phyloP scores from a whole-genome alignment of 805 yeast species.

The Ogataea trehaloabstinens region DNA sequence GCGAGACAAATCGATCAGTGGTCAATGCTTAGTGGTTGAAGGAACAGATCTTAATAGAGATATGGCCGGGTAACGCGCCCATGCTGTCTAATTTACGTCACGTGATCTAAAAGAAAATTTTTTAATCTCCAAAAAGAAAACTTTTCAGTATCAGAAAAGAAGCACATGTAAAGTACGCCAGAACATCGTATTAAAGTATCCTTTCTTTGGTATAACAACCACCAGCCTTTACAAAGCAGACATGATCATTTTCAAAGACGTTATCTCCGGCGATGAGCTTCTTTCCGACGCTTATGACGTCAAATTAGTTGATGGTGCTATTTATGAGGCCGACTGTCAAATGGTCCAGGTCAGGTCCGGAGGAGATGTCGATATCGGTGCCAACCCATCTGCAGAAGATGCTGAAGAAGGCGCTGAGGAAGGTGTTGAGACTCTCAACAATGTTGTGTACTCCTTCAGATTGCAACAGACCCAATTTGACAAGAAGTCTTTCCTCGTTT shows the following conservation, averaged over 20 bases:
- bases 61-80: too few relatives aligned
- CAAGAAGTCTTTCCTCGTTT: constrained; percentile 95
- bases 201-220: too few relatives aligned
- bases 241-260: constrained; percentile 58
- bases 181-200: too few relatives aligned
- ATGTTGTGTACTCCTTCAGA: constrained; percentile 98
- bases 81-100: too few relatives aligned
- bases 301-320: constrained; percentile 82
- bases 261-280: constrained; percentile 92
- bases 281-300: constrained; percentile 96
- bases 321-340: constrained; percentile 95
- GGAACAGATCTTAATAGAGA: not conserved
- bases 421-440: constrained; percentile 89
- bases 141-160: constrained; percentile 9
- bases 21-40: constrained; percentile 12
- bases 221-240: constrained; percentile 6
- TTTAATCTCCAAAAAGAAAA: constrained; percentile 6
- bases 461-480: constrained; percentile 93
- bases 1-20: constrained; percentile 8
- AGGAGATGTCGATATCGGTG: constrained; percentile 97
- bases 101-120: constrained; percentile 1
- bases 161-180: too few relatives aligned
- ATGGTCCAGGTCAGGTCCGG: constrained; percentile 82
- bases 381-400: constrained; percentile 98
- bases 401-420: constrained; percentile 82